phyloP scores from a whole-genome alignment of 306 rosid species.

The Morella rubra region DNA sequence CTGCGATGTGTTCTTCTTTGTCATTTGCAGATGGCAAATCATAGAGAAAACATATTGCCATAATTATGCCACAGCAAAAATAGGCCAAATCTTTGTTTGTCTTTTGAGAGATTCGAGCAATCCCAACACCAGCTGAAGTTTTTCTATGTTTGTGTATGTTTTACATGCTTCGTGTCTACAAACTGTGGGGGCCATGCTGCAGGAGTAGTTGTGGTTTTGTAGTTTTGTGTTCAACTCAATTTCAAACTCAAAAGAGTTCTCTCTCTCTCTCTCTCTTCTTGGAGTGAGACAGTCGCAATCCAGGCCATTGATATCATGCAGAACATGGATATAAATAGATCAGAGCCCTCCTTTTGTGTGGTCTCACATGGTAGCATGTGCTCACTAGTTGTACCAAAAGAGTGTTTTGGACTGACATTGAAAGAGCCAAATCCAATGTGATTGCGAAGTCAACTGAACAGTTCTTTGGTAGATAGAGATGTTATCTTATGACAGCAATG shows the following conservation, averaged over 20 bases:
- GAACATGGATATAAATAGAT: conserved; percentile 18
- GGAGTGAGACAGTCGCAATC: conserved; percentile 23
- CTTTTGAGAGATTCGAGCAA: conserved; percentile 1
- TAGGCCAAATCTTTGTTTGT: neutral
- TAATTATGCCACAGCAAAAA: neutral
- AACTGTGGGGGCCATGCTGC: conserved; percentile 17
- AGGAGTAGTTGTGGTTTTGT: conserved; percentile 26
- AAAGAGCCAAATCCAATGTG: conserved; percentile 35
- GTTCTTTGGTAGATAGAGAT: conserved; percentile 24
- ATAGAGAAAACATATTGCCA: no score
- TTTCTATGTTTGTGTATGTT: conserved; percentile 13
- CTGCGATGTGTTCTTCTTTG: neutral
- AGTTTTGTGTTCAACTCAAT: conserved; percentile 26
- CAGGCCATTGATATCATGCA: conserved; percentile 15
- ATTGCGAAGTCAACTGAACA: conserved; percentile 49
- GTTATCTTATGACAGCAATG: conserved; percentile 16
- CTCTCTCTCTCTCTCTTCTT: neutral
- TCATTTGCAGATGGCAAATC: neutral
- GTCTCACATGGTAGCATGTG: conserved; percentile 76
- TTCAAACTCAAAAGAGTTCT: conserved; percentile 30
- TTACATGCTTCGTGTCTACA: conserved; percentile 25
- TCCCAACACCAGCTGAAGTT: conserved; percentile 18
- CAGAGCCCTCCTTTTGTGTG: conserved; percentile 30
- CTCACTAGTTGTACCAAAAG: conserved; percentile 39
- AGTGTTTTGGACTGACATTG: conserved; percentile 60